A percentile compares a stretch with the other conserved stretches of the same genome.
phyloP scores from a whole-genome alignment of 371 early-diverging fungal genomes.

The Mortierella sp. region DNA sequence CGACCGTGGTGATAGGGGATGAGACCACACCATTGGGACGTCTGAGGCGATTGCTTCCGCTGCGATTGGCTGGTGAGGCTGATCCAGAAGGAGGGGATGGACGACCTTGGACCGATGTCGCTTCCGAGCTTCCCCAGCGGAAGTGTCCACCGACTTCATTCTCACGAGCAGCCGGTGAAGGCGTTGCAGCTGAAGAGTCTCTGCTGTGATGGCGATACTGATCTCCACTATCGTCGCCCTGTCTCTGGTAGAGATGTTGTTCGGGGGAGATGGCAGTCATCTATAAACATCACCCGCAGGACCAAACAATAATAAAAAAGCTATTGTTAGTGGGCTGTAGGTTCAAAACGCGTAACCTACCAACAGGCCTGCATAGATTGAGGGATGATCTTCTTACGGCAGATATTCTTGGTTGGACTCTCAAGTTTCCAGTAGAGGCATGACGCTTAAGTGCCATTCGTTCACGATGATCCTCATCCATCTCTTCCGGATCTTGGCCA shows the following conservation, averaged over 20 bases:
- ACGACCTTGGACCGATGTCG: conserved; percentile 10
- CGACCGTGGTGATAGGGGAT: conserved; percentile 26
- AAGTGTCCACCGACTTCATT: conserved; percentile 27
- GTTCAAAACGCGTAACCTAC: no score
- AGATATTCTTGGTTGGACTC: conserved; percentile 9
- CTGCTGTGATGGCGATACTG: no score
- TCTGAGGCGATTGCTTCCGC: conserved; percentile 11
- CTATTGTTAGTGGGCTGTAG: no score
- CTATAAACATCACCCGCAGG: conserved; percentile 1
- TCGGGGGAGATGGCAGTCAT: conserved; percentile 9
- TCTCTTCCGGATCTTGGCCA: conserved; percentile 19
- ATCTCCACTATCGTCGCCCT: no score
- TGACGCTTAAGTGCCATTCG: conserved; percentile 33
- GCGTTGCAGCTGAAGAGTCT: conserved; percentile 22
- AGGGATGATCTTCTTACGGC: conserved; percentile 19
- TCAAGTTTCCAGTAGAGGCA: conserved; percentile 41
- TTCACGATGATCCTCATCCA: conserved; percentile 31
- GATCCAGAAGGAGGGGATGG: conserved; percentile 31
- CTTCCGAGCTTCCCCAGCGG: conserved; percentile 30
- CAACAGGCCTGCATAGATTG: no score
- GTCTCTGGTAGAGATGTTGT: conserved; percentile 20
- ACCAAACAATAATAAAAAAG: no score
- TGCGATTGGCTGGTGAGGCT: conserved; percentile 14
- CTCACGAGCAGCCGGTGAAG: conserved; percentile 30
- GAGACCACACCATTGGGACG: conserved; percentile 45